Evolutionary conservation across 2,329 filamentous ascomycete species (phyloP).

Genomic region (Aureobasidium vineae): DNA sequence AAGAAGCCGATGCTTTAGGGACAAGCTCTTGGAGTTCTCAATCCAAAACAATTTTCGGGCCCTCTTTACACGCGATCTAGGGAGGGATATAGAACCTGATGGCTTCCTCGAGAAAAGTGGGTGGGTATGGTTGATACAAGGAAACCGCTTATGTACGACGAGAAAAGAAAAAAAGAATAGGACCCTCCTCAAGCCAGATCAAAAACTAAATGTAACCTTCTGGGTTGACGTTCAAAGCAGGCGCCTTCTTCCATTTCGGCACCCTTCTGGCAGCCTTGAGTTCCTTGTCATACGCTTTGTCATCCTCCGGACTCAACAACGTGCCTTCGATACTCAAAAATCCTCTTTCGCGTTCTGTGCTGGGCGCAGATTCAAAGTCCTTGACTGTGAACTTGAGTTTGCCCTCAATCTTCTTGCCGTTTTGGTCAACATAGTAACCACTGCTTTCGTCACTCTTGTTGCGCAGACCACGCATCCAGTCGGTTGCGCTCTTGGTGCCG

Average conservation of each 20-base stretch:
- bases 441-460: constrained; percentile 53
- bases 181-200: not conserved
- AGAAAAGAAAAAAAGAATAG: not conserved
- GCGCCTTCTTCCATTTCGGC: constrained; percentile 26
- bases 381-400: constrained; percentile 74
- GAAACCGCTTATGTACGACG: constrained; percentile 1
- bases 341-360: constrained; percentile 65
- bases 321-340: constrained; percentile 86
- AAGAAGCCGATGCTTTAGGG: no score
- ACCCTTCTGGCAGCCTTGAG: constrained; percentile 41
- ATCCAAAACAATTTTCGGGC: not conserved
- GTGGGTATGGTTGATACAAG: constrained; percentile 6
- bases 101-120: not conserved
- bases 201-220: not conserved
- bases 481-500: constrained; percentile 24
- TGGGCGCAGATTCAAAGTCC: constrained; percentile 72
- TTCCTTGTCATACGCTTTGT: constrained; percentile 58
- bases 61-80: not conserved
- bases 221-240: constrained; percentile 12
- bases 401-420: constrained; percentile 67
- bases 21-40: not conserved
- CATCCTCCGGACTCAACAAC: constrained; percentile 69
- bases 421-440: constrained; percentile 73
- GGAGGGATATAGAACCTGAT: not conserved
- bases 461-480: constrained; percentile 24